A percentile compares a stretch with the other conserved stretches of the same genome.
phyloP scores from a whole-genome alignment of 441 rosid genomes.

The Cnidoscolus chayamansa region DNA sequence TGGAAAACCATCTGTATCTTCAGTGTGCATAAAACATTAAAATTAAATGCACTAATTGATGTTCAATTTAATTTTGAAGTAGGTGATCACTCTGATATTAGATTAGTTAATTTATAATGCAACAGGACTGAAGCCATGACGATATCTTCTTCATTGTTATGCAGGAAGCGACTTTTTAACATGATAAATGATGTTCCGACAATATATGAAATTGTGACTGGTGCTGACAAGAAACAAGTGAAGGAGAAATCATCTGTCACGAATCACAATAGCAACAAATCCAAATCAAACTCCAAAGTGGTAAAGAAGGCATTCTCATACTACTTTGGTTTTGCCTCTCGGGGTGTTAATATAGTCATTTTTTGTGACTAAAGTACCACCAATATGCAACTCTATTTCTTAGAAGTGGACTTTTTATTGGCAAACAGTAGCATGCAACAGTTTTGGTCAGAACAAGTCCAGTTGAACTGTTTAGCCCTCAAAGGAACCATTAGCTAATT shows the following conservation, averaged over 20 bases:
- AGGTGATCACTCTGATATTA: not conserved
- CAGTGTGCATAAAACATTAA: not conserved
- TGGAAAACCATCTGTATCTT: not conserved
- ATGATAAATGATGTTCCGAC: constrained; percentile 65
- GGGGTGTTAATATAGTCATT: not conserved
- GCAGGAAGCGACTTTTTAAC: constrained; percentile 57
- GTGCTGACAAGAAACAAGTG: constrained; percentile 39
- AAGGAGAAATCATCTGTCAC: constrained; percentile 42
- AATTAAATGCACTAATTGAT: not conserved
- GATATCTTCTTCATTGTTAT: constrained; percentile 5
- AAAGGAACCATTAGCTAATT: not conserved
- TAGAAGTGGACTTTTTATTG: not conserved
- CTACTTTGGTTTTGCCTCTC: not conserved
- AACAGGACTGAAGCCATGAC: not conserved
- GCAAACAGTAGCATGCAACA: not conserved
- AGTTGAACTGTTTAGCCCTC: not conserved
- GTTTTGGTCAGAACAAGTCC: not conserved
- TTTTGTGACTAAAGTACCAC: not conserved
- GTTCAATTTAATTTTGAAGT: not conserved
- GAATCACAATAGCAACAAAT: constrained; percentile 48
- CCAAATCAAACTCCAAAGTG: constrained; percentile 51
- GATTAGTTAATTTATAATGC: not conserved
- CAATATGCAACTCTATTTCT: not conserved
- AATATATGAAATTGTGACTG: constrained; percentile 53
- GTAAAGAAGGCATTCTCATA: constrained; percentile 27